Evolutionary conservation across 306 rosid species (phyloP).

Genomic region (Canavalia ensiformis): DNA sequence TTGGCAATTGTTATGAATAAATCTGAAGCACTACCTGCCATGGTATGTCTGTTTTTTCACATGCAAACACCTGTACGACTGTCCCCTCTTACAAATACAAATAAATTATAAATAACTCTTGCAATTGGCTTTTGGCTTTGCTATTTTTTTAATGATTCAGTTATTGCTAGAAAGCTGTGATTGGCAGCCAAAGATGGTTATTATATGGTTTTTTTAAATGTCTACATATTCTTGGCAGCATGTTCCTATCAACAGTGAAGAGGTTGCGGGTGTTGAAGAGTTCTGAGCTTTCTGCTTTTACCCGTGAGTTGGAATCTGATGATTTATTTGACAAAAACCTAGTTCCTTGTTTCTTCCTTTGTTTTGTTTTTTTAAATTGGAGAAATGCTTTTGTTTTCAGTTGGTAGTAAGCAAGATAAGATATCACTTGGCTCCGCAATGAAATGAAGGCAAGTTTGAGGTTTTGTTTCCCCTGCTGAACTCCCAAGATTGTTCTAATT

Average conservation of each 20-base stretch:
- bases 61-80: slow-evolving; percentile 42
- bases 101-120: slow-evolving; percentile 26
- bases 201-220: neutral
- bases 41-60: slow-evolving; percentile 52
- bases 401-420: slow-evolving; percentile 64
- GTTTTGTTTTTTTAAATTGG: neutral
- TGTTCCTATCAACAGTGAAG: slow-evolving; percentile 91
- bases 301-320: slow-evolving; percentile 71
- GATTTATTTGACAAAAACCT: neutral
- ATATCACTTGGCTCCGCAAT: slow-evolving; percentile 46
- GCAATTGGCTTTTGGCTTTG: slow-evolving; percentile 27
- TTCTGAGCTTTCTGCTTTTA: slow-evolving; percentile 83
- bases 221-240: slow-evolving; percentile 63
- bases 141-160: neutral
- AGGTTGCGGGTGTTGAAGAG: slow-evolving; percentile 96
- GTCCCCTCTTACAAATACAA: slow-evolving; percentile 44
- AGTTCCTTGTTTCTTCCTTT: neutral
- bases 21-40: slow-evolving; percentile 48
- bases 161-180: slow-evolving; percentile 40
- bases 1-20: slow-evolving; percentile 41
- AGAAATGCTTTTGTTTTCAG: slow-evolving; percentile 35
- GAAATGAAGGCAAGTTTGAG: slow-evolving; percentile 47
- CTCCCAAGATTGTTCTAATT: slow-evolving; percentile 43
- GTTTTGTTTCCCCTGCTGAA: slow-evolving; percentile 16
- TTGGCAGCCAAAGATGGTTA: neutral